Conservation (phyloP, 495 filamentous ascomycete genomes). For the Penicillium salamii region DNA sequence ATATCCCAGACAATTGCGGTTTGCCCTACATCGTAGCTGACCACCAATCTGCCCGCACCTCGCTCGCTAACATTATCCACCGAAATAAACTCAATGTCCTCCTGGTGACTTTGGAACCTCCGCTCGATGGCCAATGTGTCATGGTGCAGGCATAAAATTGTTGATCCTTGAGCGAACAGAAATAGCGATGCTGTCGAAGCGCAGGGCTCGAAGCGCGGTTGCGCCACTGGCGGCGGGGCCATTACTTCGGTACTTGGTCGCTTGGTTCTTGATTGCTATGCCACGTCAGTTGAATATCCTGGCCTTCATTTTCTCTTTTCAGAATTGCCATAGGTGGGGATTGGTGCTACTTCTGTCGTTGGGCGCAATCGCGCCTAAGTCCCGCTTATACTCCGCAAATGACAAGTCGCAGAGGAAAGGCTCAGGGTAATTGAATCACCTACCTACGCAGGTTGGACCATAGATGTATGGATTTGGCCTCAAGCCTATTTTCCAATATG, state of each 20-base stretch:
- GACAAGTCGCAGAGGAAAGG: not conserved
- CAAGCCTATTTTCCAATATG: conserved; percentile 22
- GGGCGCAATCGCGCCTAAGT: not conserved
- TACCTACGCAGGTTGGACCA: conserved; percentile 18
- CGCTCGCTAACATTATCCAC: conserved; percentile 92
- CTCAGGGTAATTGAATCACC: conserved; percentile 6
- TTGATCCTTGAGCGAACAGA: conserved; percentile 76
- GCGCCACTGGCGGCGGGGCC: conserved; percentile 44
- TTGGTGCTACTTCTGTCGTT: not conserved
- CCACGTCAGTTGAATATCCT: conserved; percentile 35
- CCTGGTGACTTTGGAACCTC: conserved; percentile 78
- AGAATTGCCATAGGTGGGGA: too few relatives aligned
- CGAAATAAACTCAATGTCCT: conserved; percentile 77
- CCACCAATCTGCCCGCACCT: conserved; percentile 78
- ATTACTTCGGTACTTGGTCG: conserved; percentile 28
- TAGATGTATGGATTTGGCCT: conserved; percentile 17
- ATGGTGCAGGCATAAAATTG: conserved; percentile 80
- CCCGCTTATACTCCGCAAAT: not conserved
- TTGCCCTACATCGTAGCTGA: conserved; percentile 88
- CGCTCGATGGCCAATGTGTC: conserved; percentile 89
- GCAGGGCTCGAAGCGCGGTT: conserved; percentile 72
- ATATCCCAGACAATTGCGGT: conserved; percentile 97
- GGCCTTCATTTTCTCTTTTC: too few relatives aligned
- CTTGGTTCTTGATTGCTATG: conserved; percentile 24
- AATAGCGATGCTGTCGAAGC: conserved; percentile 85